Evolutionary conservation across 2,329 filamentous ascomycete species (phyloP), one percentile per base, ranked within the genome.

Genomic region (Xenosphaeropsis pyriputrescens): DNA sequence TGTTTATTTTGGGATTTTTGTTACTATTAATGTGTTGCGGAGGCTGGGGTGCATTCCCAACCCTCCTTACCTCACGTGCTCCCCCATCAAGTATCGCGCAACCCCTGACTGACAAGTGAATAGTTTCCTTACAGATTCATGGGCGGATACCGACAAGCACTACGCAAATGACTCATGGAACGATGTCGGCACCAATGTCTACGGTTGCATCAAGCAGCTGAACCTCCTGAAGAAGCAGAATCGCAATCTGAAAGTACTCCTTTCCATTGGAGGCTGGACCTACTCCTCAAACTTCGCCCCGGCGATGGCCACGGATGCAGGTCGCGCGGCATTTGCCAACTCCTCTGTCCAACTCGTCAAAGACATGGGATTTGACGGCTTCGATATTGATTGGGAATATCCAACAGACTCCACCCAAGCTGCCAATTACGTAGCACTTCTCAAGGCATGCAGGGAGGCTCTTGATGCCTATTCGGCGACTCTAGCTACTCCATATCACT

Each of bases 241-340:
- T 57, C 79, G 85, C 35, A 78, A 88, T 47, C 67, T 95, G 43
- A 94, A 94, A 57, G 65, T 91, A 3, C 68, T 95, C 11, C 70
- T 95, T 4, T 86, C 80, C 38, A 84, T 95, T 43, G 88, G 88
- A 43, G 89, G 89, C 36, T 95, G 86, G 86, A 93, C 86, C 0
- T 94, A 93, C 57, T 84, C 79, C 44, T 64, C 72, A 56, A 91
- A 93, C 61, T 93, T 95, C 58, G 69, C 72, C n/a, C 62, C 60
- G 18, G 81, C 85, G 0, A 79, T 80, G 1, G 81, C 80, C 32
- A 85, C 81, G 0, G 65, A 73, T 0, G 58, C 70, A 17, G 85
- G 85, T 7, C 72, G 86, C 6, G 63, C 67, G 19, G 68, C 55
- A 1, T 95, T 95, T 58, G 88, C 85, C 7, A 63, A 69, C 36